These are phyloP conservation scores for Eucalyptus polyanthemos DNA, from an alignment of 345 rosid genomes.

Conservation along the genomic window DNA sequence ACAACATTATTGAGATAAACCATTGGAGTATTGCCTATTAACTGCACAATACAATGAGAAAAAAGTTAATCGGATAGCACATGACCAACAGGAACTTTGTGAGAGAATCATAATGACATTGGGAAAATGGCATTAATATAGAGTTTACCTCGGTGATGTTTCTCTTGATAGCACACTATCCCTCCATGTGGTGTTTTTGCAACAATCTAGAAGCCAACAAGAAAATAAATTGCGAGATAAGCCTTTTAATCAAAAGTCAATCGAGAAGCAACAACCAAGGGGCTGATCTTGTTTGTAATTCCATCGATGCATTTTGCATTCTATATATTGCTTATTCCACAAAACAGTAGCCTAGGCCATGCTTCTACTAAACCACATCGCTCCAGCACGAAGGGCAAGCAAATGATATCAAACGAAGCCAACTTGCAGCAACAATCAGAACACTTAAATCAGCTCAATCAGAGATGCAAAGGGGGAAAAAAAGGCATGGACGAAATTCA, in stretches of 20 bases:
- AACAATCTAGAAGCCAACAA: not conserved
- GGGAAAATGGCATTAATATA: not conserved
- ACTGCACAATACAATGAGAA: constrained; percentile 7
- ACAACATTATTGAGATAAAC: constrained; percentile 63
- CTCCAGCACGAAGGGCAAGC: not conserved
- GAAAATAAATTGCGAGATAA: not conserved
- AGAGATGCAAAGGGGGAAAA: not conserved
- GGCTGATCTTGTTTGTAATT: not conserved
- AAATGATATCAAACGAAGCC: not conserved
- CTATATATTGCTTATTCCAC: not conserved
- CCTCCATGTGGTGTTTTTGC: constrained; percentile 1
- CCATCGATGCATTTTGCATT: not conserved
- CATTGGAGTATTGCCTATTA: constrained; percentile 78
- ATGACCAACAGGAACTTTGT: not conserved
- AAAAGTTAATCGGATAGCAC: not conserved
- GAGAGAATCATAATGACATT: not conserved
- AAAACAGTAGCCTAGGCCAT: not conserved
- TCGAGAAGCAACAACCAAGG: not conserved
- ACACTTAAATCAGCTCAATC: not conserved
- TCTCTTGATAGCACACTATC: constrained; percentile 25
- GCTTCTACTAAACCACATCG: not conserved
- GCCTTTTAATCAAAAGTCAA: not conserved
- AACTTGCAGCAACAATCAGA: not conserved
- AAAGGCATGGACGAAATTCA: not conserved
- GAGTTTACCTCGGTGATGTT: constrained; percentile 33